Conservation (phyloP, 2,329 filamentous ascomycete species). For the Aspergillus pseudoglaucus region DNA sequence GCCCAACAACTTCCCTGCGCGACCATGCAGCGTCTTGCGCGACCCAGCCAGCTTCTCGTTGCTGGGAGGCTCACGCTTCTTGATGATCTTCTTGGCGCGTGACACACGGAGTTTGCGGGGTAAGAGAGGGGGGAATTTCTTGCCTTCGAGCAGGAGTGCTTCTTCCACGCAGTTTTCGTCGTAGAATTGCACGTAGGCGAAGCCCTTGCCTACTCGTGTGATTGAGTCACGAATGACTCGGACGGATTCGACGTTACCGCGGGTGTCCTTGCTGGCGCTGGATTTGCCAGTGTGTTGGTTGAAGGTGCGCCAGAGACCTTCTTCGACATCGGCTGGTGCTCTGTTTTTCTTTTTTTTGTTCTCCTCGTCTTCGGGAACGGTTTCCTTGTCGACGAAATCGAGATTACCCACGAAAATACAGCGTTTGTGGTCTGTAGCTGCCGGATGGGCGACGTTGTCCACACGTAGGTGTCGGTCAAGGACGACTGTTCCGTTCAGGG, state of each 20-base stretch:
- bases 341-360: constrained; percentile 68
- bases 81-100: constrained; percentile 67
- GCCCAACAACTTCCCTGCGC: constrained; percentile 33
- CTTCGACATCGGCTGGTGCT: constrained; percentile 76
- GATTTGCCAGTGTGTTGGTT: constrained; percentile 27
- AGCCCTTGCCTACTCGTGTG: constrained; percentile 90
- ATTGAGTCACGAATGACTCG: constrained; percentile 83
- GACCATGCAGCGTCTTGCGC: constrained; percentile 33
- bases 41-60: constrained; percentile 18
- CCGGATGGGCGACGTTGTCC: constrained; percentile 83
- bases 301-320: constrained; percentile 56
- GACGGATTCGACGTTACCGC: constrained; percentile 83
- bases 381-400: constrained; percentile 91
- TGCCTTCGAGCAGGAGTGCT: constrained; percentile 80
- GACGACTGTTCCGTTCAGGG: constrained; percentile 76
- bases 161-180: constrained; percentile 83
- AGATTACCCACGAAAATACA: constrained; percentile 97
- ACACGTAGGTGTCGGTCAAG: constrained; percentile 84
- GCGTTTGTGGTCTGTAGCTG: constrained; percentile 72
- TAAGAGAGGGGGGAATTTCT: constrained; percentile 92
- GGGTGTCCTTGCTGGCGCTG: constrained; percentile 38
- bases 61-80: constrained; percentile 27
- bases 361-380: constrained; percentile 54
- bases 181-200: constrained; percentile 96
- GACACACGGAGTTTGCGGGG: constrained; percentile 79